These are phyloP conservation scores for Aspergillus uvarum DNA, from an alignment of 2,329 filamentous ascomycete species.

Conservation along the genomic window DNA sequence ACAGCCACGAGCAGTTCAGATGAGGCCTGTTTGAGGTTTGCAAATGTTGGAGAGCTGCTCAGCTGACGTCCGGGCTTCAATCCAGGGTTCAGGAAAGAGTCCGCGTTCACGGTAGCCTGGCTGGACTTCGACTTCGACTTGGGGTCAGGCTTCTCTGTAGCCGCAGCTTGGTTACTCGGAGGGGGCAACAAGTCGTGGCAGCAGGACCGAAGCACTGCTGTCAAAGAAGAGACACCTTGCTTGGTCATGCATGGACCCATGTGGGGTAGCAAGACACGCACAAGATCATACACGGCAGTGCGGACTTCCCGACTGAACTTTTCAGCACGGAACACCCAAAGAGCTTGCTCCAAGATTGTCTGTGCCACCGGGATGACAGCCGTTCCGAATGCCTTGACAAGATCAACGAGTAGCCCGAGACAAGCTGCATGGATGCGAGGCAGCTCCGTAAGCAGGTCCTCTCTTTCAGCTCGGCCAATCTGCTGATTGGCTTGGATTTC, in stretches of 20 bases:
- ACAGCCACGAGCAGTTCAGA: constrained; percentile 61
- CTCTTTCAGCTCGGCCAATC: constrained; percentile 76
- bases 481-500: constrained; percentile 66
- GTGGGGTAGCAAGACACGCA: constrained; percentile 58
- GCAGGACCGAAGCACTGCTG: constrained; percentile 63
- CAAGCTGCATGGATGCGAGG: constrained; percentile 72
- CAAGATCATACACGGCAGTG: constrained; percentile 58
- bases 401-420: constrained; percentile 59
- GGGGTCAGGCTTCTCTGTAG: constrained; percentile 30
- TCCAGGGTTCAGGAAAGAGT: constrained; percentile 64
- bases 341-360: constrained; percentile 67
- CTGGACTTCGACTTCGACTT: constrained; percentile 43
- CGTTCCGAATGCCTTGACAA: constrained; percentile 60
- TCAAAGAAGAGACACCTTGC: constrained; percentile 62
- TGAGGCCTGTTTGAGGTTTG: constrained; percentile 58
- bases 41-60: constrained; percentile 20
- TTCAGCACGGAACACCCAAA: constrained; percentile 66
- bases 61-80: constrained; percentile 29
- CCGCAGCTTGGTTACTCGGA: constrained; percentile 38
- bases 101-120: constrained; percentile 57
- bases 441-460: constrained; percentile 71
- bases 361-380: constrained; percentile 61
- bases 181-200: constrained; percentile 70
- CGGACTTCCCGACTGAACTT: constrained; percentile 56
- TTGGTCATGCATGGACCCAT: constrained; percentile 68